Conservation (phyloP, 768 basidiomycete genomes). For the Chalciporus sphaerocephalus region DNA sequence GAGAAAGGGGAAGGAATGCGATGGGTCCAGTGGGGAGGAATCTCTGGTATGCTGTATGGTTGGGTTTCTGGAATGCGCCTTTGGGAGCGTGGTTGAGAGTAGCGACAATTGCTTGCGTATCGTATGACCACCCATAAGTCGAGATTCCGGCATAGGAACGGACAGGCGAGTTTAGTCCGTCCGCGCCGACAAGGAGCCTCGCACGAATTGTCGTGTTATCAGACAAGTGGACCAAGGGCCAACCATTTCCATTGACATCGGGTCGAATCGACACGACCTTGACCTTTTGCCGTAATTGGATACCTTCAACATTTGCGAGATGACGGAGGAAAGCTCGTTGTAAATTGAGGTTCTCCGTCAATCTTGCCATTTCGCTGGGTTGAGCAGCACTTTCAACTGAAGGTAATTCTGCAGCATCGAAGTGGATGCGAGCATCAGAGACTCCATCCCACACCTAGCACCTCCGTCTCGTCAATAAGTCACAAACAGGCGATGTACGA, state of each 20-base stretch:
- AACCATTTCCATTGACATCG: conserved; percentile 47
- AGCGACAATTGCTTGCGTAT: conserved; percentile 85
- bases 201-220: conserved; percentile 63
- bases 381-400: conserved; percentile 25
- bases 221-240: conserved; percentile 78
- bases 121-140: conserved; percentile 89
- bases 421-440: conserved; percentile 73
- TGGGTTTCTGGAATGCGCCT: conserved; percentile 55
- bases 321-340: conserved; percentile 77
- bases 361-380: conserved; percentile 61
- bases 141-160: conserved; percentile 79
- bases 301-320: conserved; percentile 46
- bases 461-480: conserved; percentile 3
- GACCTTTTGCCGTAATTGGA: conserved; percentile 66
- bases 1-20: conserved; percentile 86
- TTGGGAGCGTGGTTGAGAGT: conserved; percentile 75
- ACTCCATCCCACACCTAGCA: conserved; percentile 90
- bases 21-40: conserved; percentile 95
- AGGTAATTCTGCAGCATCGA: conserved; percentile 49
- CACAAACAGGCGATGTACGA: neutral
- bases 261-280: conserved; percentile 68
- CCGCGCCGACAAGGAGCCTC: conserved; percentile 86
- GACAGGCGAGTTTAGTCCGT: conserved; percentile 93
- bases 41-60: conserved; percentile 85
- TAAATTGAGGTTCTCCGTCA: conserved; percentile 92